These are phyloP conservation scores for Xylariaceae sp. DNA, from an alignment of 2,329 filamentous ascomycete species.

Conservation along the genomic window DNA sequence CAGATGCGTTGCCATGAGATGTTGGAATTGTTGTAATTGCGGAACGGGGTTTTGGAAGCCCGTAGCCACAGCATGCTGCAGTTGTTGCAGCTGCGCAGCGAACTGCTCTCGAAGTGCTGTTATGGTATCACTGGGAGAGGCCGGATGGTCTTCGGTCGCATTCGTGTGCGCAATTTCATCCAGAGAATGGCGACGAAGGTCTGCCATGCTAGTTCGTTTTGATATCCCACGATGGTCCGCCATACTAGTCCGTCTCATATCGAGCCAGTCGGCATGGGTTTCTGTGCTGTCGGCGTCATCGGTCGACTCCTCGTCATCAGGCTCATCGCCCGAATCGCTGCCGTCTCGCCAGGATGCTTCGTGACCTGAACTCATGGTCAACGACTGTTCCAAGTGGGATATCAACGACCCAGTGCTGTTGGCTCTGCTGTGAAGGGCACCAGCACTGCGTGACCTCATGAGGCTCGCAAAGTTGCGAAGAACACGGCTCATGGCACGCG, in stretches of 20 bases:
- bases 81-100: conserved; percentile 69
- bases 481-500: conserved; percentile 49
- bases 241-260: conserved; percentile 35
- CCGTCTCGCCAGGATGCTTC: conserved; percentile 43
- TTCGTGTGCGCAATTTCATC: conserved; percentile 21
- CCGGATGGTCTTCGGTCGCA: conserved; percentile 38
- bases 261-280: conserved; percentile 39
- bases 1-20: conserved; percentile 64
- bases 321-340: conserved; percentile 38
- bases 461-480: conserved; percentile 61
- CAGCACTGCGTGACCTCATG: conserved; percentile 64
- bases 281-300: conserved; percentile 40
- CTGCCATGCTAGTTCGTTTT: neutral
- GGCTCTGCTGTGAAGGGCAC: conserved; percentile 57
- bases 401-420: conserved; percentile 66
- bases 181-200: conserved; percentile 21
- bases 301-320: conserved; percentile 33
- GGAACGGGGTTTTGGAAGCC: conserved; percentile 55
- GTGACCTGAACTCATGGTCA: conserved; percentile 28
- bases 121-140: conserved; percentile 61
- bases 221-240: conserved; percentile 1
- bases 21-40: conserved; percentile 58
- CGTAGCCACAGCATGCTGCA: conserved; percentile 69
- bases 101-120: conserved; percentile 72
- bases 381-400: conserved; percentile 63